Base-by-base conservation (phyloP, 2,329 filamentous ascomycete genomes). In the Hypoxylon sp. region DNA sequence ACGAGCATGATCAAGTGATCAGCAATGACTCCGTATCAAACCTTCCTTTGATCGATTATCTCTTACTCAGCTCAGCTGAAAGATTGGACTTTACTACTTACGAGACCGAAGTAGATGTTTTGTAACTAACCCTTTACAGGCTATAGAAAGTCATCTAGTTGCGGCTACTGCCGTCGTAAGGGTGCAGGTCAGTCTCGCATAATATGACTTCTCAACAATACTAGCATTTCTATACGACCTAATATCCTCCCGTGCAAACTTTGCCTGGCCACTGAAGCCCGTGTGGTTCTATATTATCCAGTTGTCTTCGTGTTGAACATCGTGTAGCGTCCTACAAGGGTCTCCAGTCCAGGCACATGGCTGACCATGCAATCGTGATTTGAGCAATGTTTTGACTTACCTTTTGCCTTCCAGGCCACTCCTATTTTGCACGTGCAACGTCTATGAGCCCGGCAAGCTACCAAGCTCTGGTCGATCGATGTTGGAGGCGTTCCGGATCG, bases 401-500 rank as follows among this genome's bases (percentile, higher is more conserved):
- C 42, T 67, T 67, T 47, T 51, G 53, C 29, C 59, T 47, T 67
- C 29, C 74, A 94, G 92, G 91, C 74, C 91, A 87, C 75, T 91
- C 90, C 29, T 94, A 94, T 80, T 94, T 93, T 81, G 88, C 88
- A 39, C 84, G 84, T 54, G 84, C 91, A 54, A 85, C 84, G 48
- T 87, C 84, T 24, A 79, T 95, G 74, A 89, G 85, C 51, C 84
- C 90, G 5, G 80, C 83, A 0, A 88, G 92, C 74, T 96, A 96
- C 74, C 91, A 95, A 78, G 82, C 78, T 47, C 83, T 96, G 39
- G 82, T 95, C 48, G 88, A 94, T 78, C 88, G 91, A 71, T 92
- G 90, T 69, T 96, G 92, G 92, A 90, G 93, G 78, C 87, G 92
- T 70, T 94, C 90, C 39, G 90, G 87, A 14, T 88, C 82, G 29